Evolutionary conservation across 768 basidiomycete genomes (phyloP).

Genomic region (Lanmaoa pseudosensibilis): DNA sequence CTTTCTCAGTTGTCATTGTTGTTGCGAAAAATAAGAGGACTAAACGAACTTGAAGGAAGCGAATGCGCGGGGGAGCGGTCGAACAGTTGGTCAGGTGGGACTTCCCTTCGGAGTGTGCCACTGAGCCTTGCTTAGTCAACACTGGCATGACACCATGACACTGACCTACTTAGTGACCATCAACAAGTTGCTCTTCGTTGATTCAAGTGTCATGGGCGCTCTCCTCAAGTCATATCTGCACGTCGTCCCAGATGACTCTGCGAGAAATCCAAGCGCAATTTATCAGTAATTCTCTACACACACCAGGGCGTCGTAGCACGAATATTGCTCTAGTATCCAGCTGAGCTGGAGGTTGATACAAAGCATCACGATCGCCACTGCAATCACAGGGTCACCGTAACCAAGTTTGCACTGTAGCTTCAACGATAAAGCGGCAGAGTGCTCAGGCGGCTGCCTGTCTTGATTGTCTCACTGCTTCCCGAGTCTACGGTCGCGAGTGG

Average conservation of each 20-base stretch:
- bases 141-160: no score
- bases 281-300: not conserved
- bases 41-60: constrained; percentile 7
- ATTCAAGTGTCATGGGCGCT: not conserved
- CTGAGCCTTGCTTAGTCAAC: constrained; percentile 26
- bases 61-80: constrained; percentile 15
- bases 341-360: not conserved
- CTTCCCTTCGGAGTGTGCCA: constrained; percentile 13
- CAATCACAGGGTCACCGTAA: no score
- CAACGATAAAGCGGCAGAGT: not conserved
- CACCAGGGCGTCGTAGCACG: not conserved
- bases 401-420: not conserved
- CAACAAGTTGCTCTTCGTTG: no score
- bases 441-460: no score
- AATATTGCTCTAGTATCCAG: not conserved
- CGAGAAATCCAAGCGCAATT: not conserved
- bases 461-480: no score
- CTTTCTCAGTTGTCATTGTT: constrained; percentile 44
- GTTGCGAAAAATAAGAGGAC: constrained; percentile 6
- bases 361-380: no score
- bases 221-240: no score
- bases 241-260: no score
- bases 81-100: constrained; percentile 15
- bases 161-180: no score
- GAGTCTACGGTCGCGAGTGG: no score